These are phyloP conservation scores for Arthrobotrys megalospora DNA, from an alignment of 2,329 filamentous ascomycete genomes.

Conservation along the genomic window DNA sequence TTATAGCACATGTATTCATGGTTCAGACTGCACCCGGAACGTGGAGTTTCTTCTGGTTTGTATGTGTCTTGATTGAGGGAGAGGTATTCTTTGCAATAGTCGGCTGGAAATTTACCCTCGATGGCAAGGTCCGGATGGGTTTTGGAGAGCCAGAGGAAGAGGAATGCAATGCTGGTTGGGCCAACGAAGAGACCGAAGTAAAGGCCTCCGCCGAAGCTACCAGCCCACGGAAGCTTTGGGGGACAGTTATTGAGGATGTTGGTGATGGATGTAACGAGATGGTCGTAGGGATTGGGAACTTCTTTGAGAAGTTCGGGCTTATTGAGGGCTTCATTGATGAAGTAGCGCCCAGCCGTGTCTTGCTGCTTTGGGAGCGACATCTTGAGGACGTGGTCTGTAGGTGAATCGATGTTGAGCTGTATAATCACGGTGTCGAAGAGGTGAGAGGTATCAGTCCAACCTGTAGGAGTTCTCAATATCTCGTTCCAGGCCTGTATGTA, in stretches of 20 bases:
- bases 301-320: conserved; percentile 15
- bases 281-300: conserved; percentile 16
- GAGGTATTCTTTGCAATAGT: conserved; percentile 71
- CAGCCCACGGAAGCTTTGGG: conserved; percentile 42
- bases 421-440: not conserved
- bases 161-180: conserved; percentile 73
- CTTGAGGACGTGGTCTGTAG: not conserved
- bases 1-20: conserved; percentile 71
- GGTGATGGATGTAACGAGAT: conserved; percentile 38
- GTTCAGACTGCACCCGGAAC: conserved; percentile 69
- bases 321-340: conserved; percentile 50
- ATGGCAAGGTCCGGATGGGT: conserved; percentile 69
- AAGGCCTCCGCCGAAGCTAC: conserved; percentile 49
- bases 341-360: conserved; percentile 41
- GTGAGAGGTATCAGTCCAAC: not conserved
- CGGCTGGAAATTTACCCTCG: conserved; percentile 67
- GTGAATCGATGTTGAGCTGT: no score
- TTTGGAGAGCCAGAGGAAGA: conserved; percentile 71
- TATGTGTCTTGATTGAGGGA: conserved; percentile 65
- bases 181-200: conserved; percentile 71
- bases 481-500: no score
- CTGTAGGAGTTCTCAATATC: no score
- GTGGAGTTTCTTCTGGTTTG: conserved; percentile 35
- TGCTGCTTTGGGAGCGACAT: conserved; percentile 22
- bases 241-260: conserved; percentile 42